Evolutionary conservation across 2,329 filamentous ascomycete species (phyloP), one percentile per base, ranked within the genome.

Genomic region (Penicillium sumatraense): DNA sequence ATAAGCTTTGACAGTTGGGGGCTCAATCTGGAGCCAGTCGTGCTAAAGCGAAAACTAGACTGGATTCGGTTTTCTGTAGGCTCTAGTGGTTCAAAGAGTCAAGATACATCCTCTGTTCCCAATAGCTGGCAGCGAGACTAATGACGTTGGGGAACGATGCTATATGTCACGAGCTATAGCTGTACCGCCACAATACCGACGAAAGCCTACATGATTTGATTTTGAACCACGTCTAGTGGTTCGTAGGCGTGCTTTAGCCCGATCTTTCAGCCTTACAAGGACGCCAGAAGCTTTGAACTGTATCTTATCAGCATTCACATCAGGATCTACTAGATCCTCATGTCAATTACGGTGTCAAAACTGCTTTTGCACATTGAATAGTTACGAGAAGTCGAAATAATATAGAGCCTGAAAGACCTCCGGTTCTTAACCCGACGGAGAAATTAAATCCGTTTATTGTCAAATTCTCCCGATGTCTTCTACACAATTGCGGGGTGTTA

Each of bases 401-500:
- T n/a, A n/a, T 29, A 29, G 27, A 7, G 11, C 14, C 5, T 16
- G 33, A 36, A 5, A 7, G n/a, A 40, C 20, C n/a, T 5, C 10
- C 20, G 10, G 16, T 42, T 13, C 23, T 26, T 16, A 26, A 13
- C 18, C 49, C 38, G 53, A 52, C 44, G 59, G 58, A 54, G 55
- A 59, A 61, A 56, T 57, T 20, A 13, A 13, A 46, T 49, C 56
- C 44, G 55, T 54, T 35, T 23, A 16, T 38, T 38, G 26, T 16
- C 9, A 41, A 10, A 48, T 51, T 57, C 60, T 51, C 49, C 59
- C 57, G 57, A 55, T 49, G 54, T 21, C 24, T 49, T 7, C 27
- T 31, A n/a, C n/a, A n/a, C 24, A 35, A 48, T 56, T 61, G 60
- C 56, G 60, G 61, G 56, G 60, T 56, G n/a, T 9, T 31, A n/a